phyloP scores from a whole-genome alignment of 1,284 basidiomycete genomes.

The Ustilago loliicola region DNA sequence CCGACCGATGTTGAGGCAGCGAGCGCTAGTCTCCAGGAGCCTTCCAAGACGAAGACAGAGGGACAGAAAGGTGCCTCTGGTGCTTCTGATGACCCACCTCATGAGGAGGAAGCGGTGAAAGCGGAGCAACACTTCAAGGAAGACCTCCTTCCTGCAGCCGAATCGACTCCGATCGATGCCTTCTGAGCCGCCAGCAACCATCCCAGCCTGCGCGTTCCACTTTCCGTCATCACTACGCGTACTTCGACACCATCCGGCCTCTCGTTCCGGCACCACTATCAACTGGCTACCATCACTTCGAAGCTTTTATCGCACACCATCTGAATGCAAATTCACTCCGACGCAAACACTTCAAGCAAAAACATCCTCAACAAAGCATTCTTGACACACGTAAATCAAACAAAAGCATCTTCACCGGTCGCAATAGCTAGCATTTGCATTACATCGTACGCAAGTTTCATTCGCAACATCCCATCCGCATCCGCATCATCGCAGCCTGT shows the following conservation, averaged over 20 bases:
- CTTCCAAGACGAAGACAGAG: no score
- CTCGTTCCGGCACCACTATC: no score
- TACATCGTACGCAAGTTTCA: background rate
- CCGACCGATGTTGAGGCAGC: background rate
- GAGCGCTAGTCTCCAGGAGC: no score
- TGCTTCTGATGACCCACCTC: background rate
- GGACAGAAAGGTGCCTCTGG: no score
- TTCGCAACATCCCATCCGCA: background rate
- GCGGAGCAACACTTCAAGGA: slow-evolving; percentile 10
- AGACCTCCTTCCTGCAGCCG: slow-evolving; percentile 12
- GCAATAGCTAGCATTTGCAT: background rate
- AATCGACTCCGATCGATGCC: slow-evolving; percentile 15
- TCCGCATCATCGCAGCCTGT: background rate
- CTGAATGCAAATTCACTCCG: background rate
- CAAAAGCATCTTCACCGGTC: background rate
- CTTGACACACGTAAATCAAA: background rate
- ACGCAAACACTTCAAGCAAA: background rate
- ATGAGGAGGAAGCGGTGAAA: slow-evolving; percentile 1
- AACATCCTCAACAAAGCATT: background rate
- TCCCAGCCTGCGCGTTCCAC: no score
- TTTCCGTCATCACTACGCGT: background rate
- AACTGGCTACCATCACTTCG: no score
- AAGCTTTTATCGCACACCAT: background rate
- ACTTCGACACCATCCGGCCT: background rate
- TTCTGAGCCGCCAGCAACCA: slow-evolving; percentile 13